These are phyloP conservation scores for Fusarium armeniacum DNA, from an alignment of 2,329 filamentous ascomycete species.

Conservation along the genomic window DNA sequence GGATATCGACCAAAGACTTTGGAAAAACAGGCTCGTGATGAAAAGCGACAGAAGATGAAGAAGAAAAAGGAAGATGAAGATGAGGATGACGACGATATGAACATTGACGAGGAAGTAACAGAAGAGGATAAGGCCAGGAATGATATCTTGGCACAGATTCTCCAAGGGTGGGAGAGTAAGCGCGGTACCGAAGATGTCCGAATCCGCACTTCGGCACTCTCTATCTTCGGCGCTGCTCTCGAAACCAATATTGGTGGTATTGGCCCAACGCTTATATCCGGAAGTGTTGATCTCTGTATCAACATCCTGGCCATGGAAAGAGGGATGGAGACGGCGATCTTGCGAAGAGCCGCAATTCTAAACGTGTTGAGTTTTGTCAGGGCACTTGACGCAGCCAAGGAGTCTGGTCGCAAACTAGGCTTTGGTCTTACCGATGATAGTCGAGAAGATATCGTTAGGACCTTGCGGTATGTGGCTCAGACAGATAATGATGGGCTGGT, in stretches of 20 bases:
- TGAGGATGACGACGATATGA: conserved; percentile 61
- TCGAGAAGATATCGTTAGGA: conserved; percentile 71
- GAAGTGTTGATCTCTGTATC: conserved; percentile 73
- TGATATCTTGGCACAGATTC: conserved; percentile 69
- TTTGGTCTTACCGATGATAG: conserved; percentile 70
- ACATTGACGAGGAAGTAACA: conserved; percentile 62
- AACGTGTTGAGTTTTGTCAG: conserved; percentile 73
- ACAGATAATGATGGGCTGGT: conserved; percentile 79
- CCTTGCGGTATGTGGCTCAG: conserved; percentile 73
- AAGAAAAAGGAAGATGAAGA: conserved; percentile 61
- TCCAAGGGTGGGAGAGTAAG: conserved; percentile 76
- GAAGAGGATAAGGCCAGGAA: conserved; percentile 62
- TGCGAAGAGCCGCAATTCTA: conserved; percentile 76
- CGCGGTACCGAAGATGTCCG: conserved; percentile 77
- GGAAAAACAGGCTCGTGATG: conserved; percentile 66
- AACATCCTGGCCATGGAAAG: conserved; percentile 74
- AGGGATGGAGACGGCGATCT: conserved; percentile 71
- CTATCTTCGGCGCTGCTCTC: conserved; percentile 71
- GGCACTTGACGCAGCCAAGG: conserved; percentile 68
- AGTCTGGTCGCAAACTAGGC: conserved; percentile 61
- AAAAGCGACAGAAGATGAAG: conserved; percentile 63
- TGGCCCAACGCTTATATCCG: conserved; percentile 65
- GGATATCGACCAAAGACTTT: conserved; percentile 72
- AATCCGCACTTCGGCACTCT: conserved; percentile 77
- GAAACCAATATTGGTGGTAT: conserved; percentile 72